phyloP scores from a whole-genome alignment of 2,329 filamentous ascomycete genomes.

The Cercospora canescens region DNA sequence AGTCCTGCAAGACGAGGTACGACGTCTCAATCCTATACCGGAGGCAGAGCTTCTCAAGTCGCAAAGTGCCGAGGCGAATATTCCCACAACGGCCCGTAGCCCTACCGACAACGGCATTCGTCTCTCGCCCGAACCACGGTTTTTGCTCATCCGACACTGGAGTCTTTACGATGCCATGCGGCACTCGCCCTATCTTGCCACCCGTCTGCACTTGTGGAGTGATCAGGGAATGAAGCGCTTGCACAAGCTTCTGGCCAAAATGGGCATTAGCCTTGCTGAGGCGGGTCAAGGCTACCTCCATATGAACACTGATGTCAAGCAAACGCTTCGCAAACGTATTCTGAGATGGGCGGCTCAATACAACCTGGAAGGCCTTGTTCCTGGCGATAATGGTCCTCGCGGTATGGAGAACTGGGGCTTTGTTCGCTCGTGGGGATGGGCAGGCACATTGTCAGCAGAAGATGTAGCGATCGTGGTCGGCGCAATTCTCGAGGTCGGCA shows the following conservation, averaged over 20 bases:
- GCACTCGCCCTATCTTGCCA: conserved; percentile 91
- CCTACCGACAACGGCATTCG: conserved; percentile 91
- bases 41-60: conserved; percentile 51
- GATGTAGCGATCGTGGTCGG: conserved; percentile 93
- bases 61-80: conserved; percentile 73
- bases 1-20: conserved; percentile 87
- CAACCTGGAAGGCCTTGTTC: conserved; percentile 90
- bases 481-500: conserved; percentile 86
- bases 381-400: conserved; percentile 64
- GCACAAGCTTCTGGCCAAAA: conserved; percentile 93
- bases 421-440: conserved; percentile 96
- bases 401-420: conserved; percentile 95
- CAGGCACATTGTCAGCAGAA: conserved; percentile 86
- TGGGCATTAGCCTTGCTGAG: conserved; percentile 92
- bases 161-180: conserved; percentile 98
- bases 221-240: conserved; percentile 84
- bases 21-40: conserved; percentile 82
- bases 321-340: conserved; percentile 78
- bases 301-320: conserved; percentile 97
- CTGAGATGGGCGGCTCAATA: conserved; percentile 91
- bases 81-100: conserved; percentile 82
- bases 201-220: conserved; percentile 90
- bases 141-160: conserved; percentile 93
- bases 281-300: conserved; percentile 96
- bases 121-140: conserved; percentile 88